phyloP scores from a whole-genome alignment of 768 basidiomycete species.

The Sarcodon aspratus region DNA sequence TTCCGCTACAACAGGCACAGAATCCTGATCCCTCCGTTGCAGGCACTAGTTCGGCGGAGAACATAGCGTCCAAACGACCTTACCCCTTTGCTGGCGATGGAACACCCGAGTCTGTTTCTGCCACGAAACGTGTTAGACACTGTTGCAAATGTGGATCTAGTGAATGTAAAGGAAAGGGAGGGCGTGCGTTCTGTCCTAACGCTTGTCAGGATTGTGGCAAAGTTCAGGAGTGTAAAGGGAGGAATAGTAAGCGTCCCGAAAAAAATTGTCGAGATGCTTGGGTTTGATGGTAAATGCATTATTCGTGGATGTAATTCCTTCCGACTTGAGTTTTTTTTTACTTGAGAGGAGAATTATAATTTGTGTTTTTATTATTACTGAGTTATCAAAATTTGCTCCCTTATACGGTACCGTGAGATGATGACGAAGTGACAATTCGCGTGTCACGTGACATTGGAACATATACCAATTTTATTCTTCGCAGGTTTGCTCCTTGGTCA shows the following conservation, averaged over 20 bases:
- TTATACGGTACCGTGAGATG: too few relatives aligned
- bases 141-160: constrained; percentile 77
- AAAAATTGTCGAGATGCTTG: constrained; percentile 58
- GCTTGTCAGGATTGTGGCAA: constrained; percentile 79
- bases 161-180: constrained; percentile 78
- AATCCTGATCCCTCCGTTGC: constrained; percentile 11
- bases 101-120: constrained; percentile 4
- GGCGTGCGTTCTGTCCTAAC: constrained; percentile 60
- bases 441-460: too few relatives aligned
- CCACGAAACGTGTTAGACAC: constrained; percentile 54
- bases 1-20: constrained; percentile 9
- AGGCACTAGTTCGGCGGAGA: constrained; percentile 1
- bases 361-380: too few relatives aligned
- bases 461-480: too few relatives aligned
- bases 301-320: too few relatives aligned
- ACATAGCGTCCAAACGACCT: constrained; percentile 18
- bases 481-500: too few relatives aligned
- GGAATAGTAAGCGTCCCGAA: constrained; percentile 70
- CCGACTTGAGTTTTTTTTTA: too few relatives aligned
- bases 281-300: constrained; percentile 9
- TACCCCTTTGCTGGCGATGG: neutral
- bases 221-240: constrained; percentile 54
- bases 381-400: too few relatives aligned
- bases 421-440: too few relatives aligned
- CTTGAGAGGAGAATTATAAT: too few relatives aligned